Base-by-base conservation (phyloP, 805 yeast genomes). In the Saturnispora bothae region DNA sequence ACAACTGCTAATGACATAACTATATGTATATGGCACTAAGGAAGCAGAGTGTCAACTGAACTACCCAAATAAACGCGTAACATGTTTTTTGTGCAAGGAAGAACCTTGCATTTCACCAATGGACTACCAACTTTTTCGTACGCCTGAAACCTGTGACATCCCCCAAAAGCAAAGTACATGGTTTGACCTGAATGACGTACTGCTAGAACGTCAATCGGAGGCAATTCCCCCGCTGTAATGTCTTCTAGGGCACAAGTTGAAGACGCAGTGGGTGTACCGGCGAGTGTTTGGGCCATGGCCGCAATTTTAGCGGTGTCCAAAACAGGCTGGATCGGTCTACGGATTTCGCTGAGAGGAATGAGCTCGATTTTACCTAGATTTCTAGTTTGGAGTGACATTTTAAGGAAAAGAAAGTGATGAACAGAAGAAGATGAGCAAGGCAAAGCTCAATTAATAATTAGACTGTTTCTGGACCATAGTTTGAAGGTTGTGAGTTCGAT, bases 71-170 rank as follows among this genome's bases (percentile, higher is more conserved):
- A 85, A 12, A 84, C 56, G 45, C 61, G 66, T 40, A 84, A 57
- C 43, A 82, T 86, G 19, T 68, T 65, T 43, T 74, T 72, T 0
- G 94, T 83, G 5, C 84, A 79, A 1, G 95, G 95, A 23, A 83
- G 57, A 7, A 84, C 51, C 46, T 78, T 78, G 56, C 85, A 78
- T 50, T 70, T 76, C 8, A 85, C 94, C 61, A 68, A 48, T 18
- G 57, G 53, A 3, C 57, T 52, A 22, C 66, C 69, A 2, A 65
- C 62, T 29, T 63, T 66, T 41, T 83, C 92, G 52, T 85, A 85
- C 0, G 94, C 94, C 55, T 84, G 94, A 48, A 84, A 79, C 44
- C 95, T 59, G 53, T 84, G 95, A 53, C 95, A 84, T 0, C 95
- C 95, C 5, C 95, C 95, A 59, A 84, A 84, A 1, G 88, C 94